Evolutionary conservation across 2,329 filamentous ascomycete species (phyloP).

Genomic region (Cryphonectria radicalis): DNA sequence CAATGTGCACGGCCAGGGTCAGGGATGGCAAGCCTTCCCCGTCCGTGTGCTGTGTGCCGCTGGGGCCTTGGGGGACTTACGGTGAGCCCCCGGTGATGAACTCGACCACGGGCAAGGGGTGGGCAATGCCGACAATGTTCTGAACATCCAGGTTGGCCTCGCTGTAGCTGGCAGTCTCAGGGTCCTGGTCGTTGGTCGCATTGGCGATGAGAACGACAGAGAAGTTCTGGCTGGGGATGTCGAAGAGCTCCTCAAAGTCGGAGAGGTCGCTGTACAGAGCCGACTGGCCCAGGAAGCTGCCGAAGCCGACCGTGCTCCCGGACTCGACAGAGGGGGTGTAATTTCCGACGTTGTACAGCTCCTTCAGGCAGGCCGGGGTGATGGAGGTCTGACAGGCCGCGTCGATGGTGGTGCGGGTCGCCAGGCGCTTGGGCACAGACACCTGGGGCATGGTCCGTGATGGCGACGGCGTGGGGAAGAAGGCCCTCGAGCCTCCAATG

Average conservation of each 20-base stretch:
- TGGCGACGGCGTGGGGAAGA: slow-evolving; percentile 1
- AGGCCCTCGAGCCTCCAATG: slow-evolving; percentile 26
- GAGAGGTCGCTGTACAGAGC: slow-evolving; percentile 51
- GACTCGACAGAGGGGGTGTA: slow-evolving; percentile 42
- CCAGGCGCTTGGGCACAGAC: slow-evolving; percentile 12
- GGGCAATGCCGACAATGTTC: slow-evolving; percentile 60
- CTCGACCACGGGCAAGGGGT: slow-evolving; percentile 52
- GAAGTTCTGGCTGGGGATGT: slow-evolving; percentile 49
- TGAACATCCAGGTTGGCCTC: slow-evolving; percentile 70
- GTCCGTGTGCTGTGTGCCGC: no score
- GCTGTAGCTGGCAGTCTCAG: slow-evolving; percentile 42
- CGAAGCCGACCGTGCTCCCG: slow-evolving; percentile 57
- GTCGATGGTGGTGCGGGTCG: slow-evolving; percentile 26
- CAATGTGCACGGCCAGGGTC: not conserved
- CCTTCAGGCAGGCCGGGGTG: slow-evolving; percentile 49
- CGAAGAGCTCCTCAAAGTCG: slow-evolving; percentile 27
- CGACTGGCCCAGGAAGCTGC: slow-evolving; percentile 58
- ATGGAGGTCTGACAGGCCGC: slow-evolving; percentile 39
- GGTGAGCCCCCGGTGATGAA: slow-evolving; percentile 36
- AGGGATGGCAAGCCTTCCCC: no score
- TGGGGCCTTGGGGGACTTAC: slow-evolving; percentile 26
- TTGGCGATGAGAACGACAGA: slow-evolving; percentile 53
- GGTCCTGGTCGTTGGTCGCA: slow-evolving; percentile 29
- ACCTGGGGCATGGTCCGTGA: slow-evolving; percentile 10
- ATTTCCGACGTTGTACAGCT: slow-evolving; percentile 53